Percentiles rank a stretch among this genome's conserved stretches.
Conservation (phyloP, 2,329 filamentous ascomycete species). For the Diaporthe citrichinensis region DNA sequence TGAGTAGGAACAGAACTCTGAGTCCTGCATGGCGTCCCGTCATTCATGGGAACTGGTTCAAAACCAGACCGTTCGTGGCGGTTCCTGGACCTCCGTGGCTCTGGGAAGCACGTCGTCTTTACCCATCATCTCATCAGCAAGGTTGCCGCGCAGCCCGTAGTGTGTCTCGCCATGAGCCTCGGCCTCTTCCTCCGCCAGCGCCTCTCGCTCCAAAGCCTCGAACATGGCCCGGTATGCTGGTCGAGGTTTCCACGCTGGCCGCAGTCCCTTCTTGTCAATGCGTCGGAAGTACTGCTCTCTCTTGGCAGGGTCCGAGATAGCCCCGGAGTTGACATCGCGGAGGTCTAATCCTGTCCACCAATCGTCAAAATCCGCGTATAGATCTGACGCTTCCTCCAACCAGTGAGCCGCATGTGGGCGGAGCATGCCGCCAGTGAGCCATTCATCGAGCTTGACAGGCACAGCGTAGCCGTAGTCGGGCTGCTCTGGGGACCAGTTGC, state of each 20-base stretch:
- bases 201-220: constrained; percentile 60
- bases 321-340: constrained; percentile 55
- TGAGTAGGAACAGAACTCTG: background rate
- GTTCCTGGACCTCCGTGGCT: constrained; percentile 42
- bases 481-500: constrained; percentile 59
- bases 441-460: constrained; percentile 74
- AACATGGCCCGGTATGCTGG: constrained; percentile 59
- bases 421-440: constrained; percentile 67
- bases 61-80: constrained; percentile 19
- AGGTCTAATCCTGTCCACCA: constrained; percentile 58
- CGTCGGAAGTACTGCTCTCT: constrained; percentile 62
- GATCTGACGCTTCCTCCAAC: constrained; percentile 62
- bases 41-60: background rate
- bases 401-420: constrained; percentile 55
- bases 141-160: constrained; percentile 54
- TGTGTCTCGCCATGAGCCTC: constrained; percentile 57
- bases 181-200: constrained; percentile 57
- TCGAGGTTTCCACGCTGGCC: constrained; percentile 53
- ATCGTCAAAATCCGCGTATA: constrained; percentile 64
- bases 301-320: constrained; percentile 57
- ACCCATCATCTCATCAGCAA: constrained; percentile 53
- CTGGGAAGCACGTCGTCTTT: constrained; percentile 34
- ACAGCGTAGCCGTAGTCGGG: constrained; percentile 73
- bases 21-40: background rate
- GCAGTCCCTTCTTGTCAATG: constrained; percentile 60